phyloP scores from a whole-genome alignment of 129 eudicot species.

The Pulicaria dysenterica region DNA sequence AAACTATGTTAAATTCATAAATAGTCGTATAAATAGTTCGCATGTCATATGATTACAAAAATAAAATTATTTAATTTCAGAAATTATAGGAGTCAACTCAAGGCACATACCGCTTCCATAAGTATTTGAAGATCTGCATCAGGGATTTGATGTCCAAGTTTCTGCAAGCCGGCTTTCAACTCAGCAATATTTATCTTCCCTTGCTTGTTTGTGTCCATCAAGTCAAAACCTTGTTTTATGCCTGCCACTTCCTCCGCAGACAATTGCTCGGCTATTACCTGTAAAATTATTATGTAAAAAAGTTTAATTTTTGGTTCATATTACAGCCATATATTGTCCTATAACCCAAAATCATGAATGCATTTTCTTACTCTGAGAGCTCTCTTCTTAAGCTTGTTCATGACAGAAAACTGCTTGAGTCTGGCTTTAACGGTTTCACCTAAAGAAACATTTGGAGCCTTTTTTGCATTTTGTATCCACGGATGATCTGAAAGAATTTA shows the following conservation, averaged over 20 bases:
- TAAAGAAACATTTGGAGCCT: conserved; percentile 89
- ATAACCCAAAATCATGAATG: conserved; percentile 15
- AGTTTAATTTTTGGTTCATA: neutral
- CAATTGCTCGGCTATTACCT: conserved; percentile 89
- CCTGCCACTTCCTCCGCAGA: conserved; percentile 94
- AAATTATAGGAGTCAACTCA: too few species aligned
- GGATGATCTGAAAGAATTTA: conserved; percentile 70
- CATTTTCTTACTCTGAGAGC: conserved; percentile 63
- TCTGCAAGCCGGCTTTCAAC: conserved; percentile 73
- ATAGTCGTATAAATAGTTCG: neutral
- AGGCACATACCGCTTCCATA: conserved; percentile 75
- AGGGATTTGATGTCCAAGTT: conserved; percentile 74
- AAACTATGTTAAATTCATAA: too few species aligned
- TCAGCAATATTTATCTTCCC: conserved; percentile 77
- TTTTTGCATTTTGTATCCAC: conserved; percentile 90
- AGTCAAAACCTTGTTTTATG: conserved; percentile 65
- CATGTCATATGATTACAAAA: neutral
- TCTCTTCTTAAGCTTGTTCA: conserved; percentile 95
- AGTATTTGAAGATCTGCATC: conserved; percentile 79
- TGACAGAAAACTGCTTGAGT: conserved; percentile 86
- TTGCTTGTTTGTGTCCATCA: conserved; percentile 75
- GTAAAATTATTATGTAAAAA: conserved; percentile 12
- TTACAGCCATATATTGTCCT: neutral
- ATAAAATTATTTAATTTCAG: neutral
- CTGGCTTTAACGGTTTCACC: conserved; percentile 95